Evolutionary conservation across 2,329 filamentous ascomycete species (phyloP), one percentile per base, ranked within the genome.

Genomic region (Cercospora zeae-maydis): DNA sequence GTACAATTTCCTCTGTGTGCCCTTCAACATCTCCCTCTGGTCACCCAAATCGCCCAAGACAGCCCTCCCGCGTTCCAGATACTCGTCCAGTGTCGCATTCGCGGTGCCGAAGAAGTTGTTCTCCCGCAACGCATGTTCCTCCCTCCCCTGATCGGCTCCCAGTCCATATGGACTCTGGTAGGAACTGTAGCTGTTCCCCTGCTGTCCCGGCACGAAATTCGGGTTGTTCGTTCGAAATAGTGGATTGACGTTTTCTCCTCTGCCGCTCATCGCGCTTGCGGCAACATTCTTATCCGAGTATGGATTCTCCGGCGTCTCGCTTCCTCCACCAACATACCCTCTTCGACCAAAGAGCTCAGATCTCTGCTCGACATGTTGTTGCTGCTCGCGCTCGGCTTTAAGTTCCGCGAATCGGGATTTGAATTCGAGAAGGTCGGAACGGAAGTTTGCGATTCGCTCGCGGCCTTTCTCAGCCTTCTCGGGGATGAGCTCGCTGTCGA

Each of bases 11-110:
- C 89, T 89, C 78, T 99, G 95, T 21, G 95, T 98, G 57, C 89
- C 91, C 81, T 99, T 99, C 67, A 99, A 82, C 80, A 97, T 93
- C 75, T 98, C 93, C 59, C 91, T 85, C 80, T 99, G 95, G 73
- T 95, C 85, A 2, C 91, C 89, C 61, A 99, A 78, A 77, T 98
- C 93, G 6, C 90, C 90, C 30, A 98, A 82, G 37, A 99, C 95
- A 0, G 92, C 91, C 73, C 96, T 87, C 0, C 95, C 95, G 2
- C 93, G 83, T 53, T 96, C 93, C 61, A 99, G 85, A 74, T 96
- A 99, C 69, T 98, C 93, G 75, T 99, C 95, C 1, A 99, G 83
- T 58, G 95, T 92, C 16, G 84, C 84, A 74, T 96, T 90, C 3
- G 93, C 95, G 70, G 84, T 88, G 19, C 85, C 78, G 71, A 97